Conservation (phyloP, 73 alveolate genomes). For the Stentor roeselii region DNA sequence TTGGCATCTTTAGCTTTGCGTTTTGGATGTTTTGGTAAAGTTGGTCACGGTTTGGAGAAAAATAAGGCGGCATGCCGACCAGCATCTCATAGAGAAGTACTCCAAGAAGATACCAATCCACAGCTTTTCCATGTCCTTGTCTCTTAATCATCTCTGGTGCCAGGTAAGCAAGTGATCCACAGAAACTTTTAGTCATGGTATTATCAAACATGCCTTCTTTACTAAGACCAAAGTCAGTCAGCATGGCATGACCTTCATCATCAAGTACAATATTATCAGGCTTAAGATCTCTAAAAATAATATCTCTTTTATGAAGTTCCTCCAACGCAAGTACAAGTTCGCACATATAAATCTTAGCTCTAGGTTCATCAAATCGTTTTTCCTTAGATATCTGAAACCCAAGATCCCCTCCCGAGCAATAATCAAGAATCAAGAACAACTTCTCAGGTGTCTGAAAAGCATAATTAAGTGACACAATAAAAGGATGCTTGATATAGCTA, state of each 20-base stretch:
- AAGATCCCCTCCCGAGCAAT: slow-evolving; percentile 90
- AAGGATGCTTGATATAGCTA: slow-evolving; percentile 68
- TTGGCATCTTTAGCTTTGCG: too few species aligned
- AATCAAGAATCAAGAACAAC: too few species aligned
- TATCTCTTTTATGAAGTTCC: slow-evolving; percentile 85
- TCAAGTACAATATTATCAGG: slow-evolving; percentile 94
- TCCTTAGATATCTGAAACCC: slow-evolving; percentile 73
- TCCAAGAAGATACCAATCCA: slow-evolving; percentile 92
- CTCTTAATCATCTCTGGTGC: too few species aligned
- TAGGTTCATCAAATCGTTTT: slow-evolving; percentile 84
- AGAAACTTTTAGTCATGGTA: too few species aligned
- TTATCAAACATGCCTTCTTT: too few species aligned
- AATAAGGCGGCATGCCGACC: too few species aligned
- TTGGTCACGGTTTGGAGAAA: too few species aligned
- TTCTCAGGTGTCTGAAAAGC: slow-evolving; percentile 69
- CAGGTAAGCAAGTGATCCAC: too few species aligned
- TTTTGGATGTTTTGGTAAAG: too few species aligned
- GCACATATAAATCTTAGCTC: slow-evolving; percentile 76
- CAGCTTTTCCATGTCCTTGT: slow-evolving; percentile 96
- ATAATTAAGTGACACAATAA: slow-evolving; percentile 72
- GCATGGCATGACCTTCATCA: slow-evolving; percentile 93
- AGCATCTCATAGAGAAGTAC: slow-evolving; percentile 79
- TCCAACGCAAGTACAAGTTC: slow-evolving; percentile 85
- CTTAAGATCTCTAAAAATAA: slow-evolving; percentile 88
- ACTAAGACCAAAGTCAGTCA: slow-evolving; percentile 93